Base-by-base conservation (phyloP, 805 yeast genomes). In the Saccharomycopsis lassenensis region DNA sequence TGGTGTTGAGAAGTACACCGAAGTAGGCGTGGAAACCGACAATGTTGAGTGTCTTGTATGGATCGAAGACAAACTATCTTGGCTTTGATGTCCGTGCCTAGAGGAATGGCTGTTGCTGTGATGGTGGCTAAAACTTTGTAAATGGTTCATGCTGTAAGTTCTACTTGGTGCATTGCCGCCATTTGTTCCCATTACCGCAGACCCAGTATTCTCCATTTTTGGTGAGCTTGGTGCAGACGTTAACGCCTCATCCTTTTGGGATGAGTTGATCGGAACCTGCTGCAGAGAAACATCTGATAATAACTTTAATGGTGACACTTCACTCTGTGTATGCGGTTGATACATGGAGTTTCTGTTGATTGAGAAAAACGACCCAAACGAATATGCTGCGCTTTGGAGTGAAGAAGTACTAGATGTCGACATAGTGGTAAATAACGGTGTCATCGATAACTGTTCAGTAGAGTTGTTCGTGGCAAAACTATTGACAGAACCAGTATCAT, bases 351-450 rank as follows among this genome's bases (percentile, higher is more conserved):
- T 23, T 12, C 33, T 40, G 19, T 33, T 24, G 4, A 39, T 29
- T 4, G 43, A 36, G 26, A 41, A 37, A 24, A 41, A 41, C 3
- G 43, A 39, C 14, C 42, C 43, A 22, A 41, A 39, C 1, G 45
- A 41, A 21, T 39, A 33, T 17, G 43, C 40, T 10, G 40, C 42
- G 16, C 45, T 41, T 35, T 41, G 45, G 6, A 41, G 24, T 10
- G 45, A 41, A 5, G 45, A 41, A n/a, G 43, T 41, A 22, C 43
- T 39, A 5, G 40, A 35, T 7, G 43, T 30, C 7, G 45, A 38
- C 31, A 38, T 39, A 3, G 45, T 38, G 1, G 37, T 21, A 21
- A 33, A 34, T 6, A 41, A 21, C n/a, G 45, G 45, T 6, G 45
- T 36, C 40, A 41, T 32, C 8, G 37, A 24, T 10, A 24, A 2